Evolutionary conservation across 768 basidiomycete species (phyloP).

Genomic region (Pleurotus salmoneostramineus): DNA sequence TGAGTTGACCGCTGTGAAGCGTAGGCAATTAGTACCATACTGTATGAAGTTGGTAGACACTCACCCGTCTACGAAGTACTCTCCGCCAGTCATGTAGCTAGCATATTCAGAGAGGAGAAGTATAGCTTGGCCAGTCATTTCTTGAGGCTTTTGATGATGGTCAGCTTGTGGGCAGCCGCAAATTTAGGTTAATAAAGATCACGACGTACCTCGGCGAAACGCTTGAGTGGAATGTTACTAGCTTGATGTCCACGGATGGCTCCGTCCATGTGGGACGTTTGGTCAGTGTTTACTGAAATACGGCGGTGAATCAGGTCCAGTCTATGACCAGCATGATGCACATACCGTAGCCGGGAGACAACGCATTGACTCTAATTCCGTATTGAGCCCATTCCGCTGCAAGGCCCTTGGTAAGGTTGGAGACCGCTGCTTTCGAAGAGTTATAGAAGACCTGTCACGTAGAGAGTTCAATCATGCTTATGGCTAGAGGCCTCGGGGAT

Average conservation of each 20-base stretch:
- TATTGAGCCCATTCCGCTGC: slow-evolving; percentile 60
- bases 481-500: not conserved
- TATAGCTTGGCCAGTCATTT: slow-evolving; percentile 53
- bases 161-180: not conserved
- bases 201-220: slow-evolving; percentile 48
- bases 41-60: slow-evolving; percentile 12
- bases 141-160: slow-evolving; percentile 36
- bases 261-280: slow-evolving; percentile 51
- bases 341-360: slow-evolving; percentile 61
- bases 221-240: slow-evolving; percentile 43
- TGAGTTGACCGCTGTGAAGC: slow-evolving; percentile 21
- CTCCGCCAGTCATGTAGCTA: slow-evolving; percentile 55
- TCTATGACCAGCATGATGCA: slow-evolving; percentile 7
- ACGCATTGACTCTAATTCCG: slow-evolving; percentile 53
- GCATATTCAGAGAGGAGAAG: slow-evolving; percentile 49
- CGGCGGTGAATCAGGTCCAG: no score
- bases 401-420: slow-evolving; percentile 50
- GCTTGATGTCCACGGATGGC: slow-evolving; percentile 45
- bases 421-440: slow-evolving; percentile 66
- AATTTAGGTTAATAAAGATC: not conserved
- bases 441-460: slow-evolving; percentile 51
- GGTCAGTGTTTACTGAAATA: slow-evolving; percentile 63
- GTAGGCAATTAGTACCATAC: no score
- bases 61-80: slow-evolving; percentile 55
- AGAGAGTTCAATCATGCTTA: slow-evolving; percentile 12